These are phyloP conservation scores for Lentithecium fluviatile DNA, from an alignment of 495 filamentous ascomycete genomes.

Conservation along the genomic window DNA sequence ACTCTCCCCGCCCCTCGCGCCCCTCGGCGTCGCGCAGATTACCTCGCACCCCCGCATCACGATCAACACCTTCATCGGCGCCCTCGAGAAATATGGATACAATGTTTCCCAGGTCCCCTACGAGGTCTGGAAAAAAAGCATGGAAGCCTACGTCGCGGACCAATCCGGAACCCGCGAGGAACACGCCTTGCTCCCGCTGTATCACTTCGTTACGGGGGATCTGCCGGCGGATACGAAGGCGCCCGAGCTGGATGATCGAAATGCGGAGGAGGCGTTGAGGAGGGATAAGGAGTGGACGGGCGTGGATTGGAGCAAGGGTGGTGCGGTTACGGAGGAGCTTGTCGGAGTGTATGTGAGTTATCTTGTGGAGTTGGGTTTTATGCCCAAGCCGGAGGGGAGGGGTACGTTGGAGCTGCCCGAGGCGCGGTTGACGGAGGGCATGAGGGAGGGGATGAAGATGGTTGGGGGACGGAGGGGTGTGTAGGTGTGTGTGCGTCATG, in stretches of 20 bases:
- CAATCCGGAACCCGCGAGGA: slow-evolving; percentile 49
- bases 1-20: slow-evolving; percentile 56
- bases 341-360: slow-evolving; percentile 64
- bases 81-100: slow-evolving; percentile 76
- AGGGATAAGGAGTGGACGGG: slow-evolving; percentile 63
- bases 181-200: slow-evolving; percentile 71
- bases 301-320: slow-evolving; percentile 47
- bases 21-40: slow-evolving; percentile 68
- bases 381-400: slow-evolving; percentile 51
- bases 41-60: slow-evolving; percentile 77
- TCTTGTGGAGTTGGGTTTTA: slow-evolving; percentile 68
- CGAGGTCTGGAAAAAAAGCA: slow-evolving; percentile 41
- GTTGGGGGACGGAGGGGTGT: slow-evolving; percentile 39
- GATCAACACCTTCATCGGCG: slow-evolving; percentile 73
- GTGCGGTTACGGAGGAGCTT: slow-evolving; percentile 8
- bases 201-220: slow-evolving; percentile 78
- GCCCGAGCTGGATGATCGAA: slow-evolving; percentile 75
- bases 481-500: no score
- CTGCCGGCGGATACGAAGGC: slow-evolving; percentile 76
- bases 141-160: slow-evolving; percentile 44
- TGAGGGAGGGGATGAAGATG: slow-evolving; percentile 35
- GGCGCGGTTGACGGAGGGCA: slow-evolving; percentile 18
- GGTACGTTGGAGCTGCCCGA: slow-evolving; percentile 25
- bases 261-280: slow-evolving; percentile 63
- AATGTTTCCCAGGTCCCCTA: slow-evolving; percentile 68